Base-by-base conservation (phyloP, 2,329 filamentous ascomycete genomes). In the Trichophyton mentagrophytes region DNA sequence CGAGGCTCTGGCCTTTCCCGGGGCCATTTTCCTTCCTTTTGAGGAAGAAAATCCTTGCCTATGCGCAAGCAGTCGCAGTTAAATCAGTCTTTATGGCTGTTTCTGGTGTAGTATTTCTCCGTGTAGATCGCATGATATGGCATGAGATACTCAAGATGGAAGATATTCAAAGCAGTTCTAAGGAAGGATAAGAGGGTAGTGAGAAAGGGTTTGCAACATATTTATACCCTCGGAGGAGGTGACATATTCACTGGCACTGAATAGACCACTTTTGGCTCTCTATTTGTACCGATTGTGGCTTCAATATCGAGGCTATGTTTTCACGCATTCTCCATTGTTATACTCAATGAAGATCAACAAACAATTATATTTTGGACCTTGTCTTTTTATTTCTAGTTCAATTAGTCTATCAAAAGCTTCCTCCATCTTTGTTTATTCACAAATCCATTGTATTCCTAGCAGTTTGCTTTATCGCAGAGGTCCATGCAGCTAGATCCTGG, bases 1-100 rank as follows among this genome's bases (percentile, higher is more conserved):
- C 42, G 56, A n/a, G 38, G 38, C 30, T 36, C 15, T 36, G 57
- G 15, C 25, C 17, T 38, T 46, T 36, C 17, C 49, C 8, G 40
- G 22, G 57, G 40, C 57, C 57, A 59, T 59, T 30, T 47, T 22
- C 5, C 42, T 49, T 57, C 36, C 55, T 44, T 40, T 36, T 20
- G n/a, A 36, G 51, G 17, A 55, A 55, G 51, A 38, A 4, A 33
- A 1, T 22, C 27, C 33, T 22, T 47, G 44, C 44, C 4, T 47
- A 20, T 20, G 17, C 15, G 27, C 9, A 55, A 20, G 51, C 27
- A 55, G 27, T 33, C 33, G 30, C 33, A 17, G 51, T 36, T 55
- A 33, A 55, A 36, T 36, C 51, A 30, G 51, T 27, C 13, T 51
- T 27, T 55, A 13, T 17, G 51, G n/a, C 17, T 27, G 25, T 17